A percentile compares a stretch with the other conserved stretches of the same genome.
Conservation (phyloP, 2,329 filamentous ascomycete genomes). For the Aspergillus fumigatiaffinis region DNA sequence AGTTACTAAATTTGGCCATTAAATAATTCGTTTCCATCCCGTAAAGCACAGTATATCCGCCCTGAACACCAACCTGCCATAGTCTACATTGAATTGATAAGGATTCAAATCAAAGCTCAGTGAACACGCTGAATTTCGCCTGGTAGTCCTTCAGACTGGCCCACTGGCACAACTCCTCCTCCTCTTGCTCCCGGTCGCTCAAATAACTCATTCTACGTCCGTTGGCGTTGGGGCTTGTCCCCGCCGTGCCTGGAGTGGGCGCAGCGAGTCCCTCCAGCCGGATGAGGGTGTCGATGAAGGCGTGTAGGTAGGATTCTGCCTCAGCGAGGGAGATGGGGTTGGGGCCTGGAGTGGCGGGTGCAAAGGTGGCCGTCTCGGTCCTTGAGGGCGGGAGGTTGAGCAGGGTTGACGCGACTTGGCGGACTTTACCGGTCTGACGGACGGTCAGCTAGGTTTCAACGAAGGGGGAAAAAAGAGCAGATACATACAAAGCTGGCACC, state of each 20-base stretch:
- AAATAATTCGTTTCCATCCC: not conserved
- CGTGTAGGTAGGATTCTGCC: conserved; percentile 67
- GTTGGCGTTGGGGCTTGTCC: conserved; percentile 28
- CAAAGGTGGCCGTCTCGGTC: conserved; percentile 33
- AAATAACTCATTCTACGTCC: conserved; percentile 34
- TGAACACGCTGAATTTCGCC: conserved; percentile 57
- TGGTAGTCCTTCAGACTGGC: conserved; percentile 76
- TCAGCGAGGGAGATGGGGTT: conserved; percentile 40
- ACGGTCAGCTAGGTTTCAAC: not conserved
- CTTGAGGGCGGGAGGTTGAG: conserved; percentile 55
- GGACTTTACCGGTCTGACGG: conserved; percentile 70
- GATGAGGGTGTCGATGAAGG: conserved; percentile 70
- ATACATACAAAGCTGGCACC: conserved; percentile 59
- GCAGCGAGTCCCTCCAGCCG: conserved; percentile 62
- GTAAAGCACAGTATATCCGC: not conserved
- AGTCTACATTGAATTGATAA: not conserved
- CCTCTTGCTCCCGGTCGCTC: conserved; percentile 58
- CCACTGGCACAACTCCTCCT: conserved; percentile 73
- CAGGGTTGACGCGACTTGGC: conserved; percentile 76
- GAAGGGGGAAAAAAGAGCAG: not conserved
- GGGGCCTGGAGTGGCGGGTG: conserved; percentile 25
- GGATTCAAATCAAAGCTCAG: conserved; percentile 21
- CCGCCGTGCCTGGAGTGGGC: conserved; percentile 20
- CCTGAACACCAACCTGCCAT: not conserved
- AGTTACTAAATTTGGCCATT: not conserved